phyloP scores from a whole-genome alignment of 192 early-diverging fungal species.

The Geranomyces variabilis region DNA sequence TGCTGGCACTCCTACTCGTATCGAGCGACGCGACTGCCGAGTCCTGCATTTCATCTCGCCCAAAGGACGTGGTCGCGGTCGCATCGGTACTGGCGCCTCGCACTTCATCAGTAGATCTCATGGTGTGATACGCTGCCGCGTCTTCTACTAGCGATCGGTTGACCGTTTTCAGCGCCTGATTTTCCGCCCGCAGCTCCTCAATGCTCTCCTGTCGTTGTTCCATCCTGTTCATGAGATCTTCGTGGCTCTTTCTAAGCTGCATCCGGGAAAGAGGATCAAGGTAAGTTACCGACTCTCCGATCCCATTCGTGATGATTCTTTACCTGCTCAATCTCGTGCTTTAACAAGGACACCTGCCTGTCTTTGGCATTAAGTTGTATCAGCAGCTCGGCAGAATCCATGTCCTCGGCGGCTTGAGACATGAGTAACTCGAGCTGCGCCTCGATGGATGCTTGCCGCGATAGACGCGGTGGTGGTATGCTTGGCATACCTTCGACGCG shows the following conservation, averaged over 20 bases:
- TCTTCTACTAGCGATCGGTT: slow-evolving; percentile 25
- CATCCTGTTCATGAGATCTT: slow-evolving; percentile 1
- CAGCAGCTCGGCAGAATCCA: slow-evolving; percentile 12
- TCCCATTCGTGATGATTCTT: too few relatives aligned
- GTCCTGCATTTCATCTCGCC: background rate
- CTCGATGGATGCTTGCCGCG: background rate
- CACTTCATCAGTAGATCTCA: too few relatives aligned
- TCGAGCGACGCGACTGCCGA: slow-evolving; percentile 6
- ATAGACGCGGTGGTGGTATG: too few relatives aligned
- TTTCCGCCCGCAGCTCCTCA: background rate
- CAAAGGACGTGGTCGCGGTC: too few relatives aligned
- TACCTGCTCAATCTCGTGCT: slow-evolving; percentile 19
- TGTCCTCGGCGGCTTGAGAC: slow-evolving; percentile 25
- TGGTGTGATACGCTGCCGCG: slow-evolving; percentile 8
- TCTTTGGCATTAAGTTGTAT: background rate
- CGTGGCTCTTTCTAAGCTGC: background rate
- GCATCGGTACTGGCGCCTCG: too few relatives aligned
- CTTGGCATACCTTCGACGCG: too few relatives aligned
- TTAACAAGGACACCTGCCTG: slow-evolving; percentile 17
- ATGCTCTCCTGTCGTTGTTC: background rate
- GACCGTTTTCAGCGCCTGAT: slow-evolving; percentile 16
- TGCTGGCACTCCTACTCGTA: background rate
- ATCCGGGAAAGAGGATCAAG: background rate
- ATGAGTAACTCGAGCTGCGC: slow-evolving; percentile 16
- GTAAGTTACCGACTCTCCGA: background rate